Evolutionary conservation across 1,284 basidiomycete species (phyloP), one percentile per base, ranked within the genome.

Genomic region (Calocybe gambosa): DNA sequence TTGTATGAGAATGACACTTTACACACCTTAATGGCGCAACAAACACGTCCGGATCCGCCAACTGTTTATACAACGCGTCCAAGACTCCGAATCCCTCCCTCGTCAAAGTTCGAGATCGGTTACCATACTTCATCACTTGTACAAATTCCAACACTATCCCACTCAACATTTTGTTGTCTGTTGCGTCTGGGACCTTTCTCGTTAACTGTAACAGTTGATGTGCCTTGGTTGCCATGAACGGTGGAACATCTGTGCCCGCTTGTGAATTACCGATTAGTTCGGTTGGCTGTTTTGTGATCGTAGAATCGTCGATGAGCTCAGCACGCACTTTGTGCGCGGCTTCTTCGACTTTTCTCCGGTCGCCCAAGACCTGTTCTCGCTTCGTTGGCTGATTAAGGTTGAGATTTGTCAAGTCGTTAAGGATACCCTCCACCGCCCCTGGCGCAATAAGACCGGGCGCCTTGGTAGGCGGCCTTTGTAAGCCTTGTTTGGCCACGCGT

Each of bases 21-120:
- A 59, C 62, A 38, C 46, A 69, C 64, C 80, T 71, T 55, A 77
- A 58, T 3, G 82, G 80, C 29, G 69, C 63, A 42, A 75, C 58
- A 54, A 75, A 77, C 38, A 78, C 74, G 19, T 77, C 77, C 18
- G 84, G 80, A 58, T 84, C 78, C 34, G 73, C 74, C 35, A 88
- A 70, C 56, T 83, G 83, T 59, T 82, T 82, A 60, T 77, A 71
- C 50, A 88, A 60, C 25, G 76, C 72, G 50, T 85, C 82, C 45
- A 88, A 64, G 62, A 88, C 82, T 20, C 67, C 63, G 56, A 81
- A 84, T 7, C 77, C 85, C 53, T 87, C 85, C 60, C 78, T 80
- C 23, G 84, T 88, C 45, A 88, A 58, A 36, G 75, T 77, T 51
- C 74, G 73, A 39, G 81, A 84, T 43, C 73, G 78, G 55, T 78